Conservation (phyloP, 176 grass and related monocot species). For the Metroxylon sagu region DNA sequence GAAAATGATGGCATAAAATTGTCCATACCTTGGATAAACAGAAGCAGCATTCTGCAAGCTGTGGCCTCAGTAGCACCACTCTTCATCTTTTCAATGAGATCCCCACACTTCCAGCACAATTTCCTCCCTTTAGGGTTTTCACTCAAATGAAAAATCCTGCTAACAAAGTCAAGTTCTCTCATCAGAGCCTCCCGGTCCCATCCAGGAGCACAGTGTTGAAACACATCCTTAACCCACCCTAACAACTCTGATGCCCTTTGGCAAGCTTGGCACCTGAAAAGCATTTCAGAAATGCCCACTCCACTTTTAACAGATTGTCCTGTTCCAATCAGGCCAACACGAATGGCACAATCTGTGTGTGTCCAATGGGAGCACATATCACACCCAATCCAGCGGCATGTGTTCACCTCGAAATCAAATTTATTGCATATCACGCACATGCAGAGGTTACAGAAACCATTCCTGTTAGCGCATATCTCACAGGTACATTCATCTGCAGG, state of each 20-base stretch:
- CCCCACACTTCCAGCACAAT: conserved; percentile 43
- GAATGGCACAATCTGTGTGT: conserved; percentile 79
- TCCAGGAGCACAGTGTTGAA: conserved; percentile 61
- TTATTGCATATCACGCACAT: conserved; percentile 86
- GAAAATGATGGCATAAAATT: conserved; percentile 7
- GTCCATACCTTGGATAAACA: conserved; percentile 58
- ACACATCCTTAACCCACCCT: conserved; percentile 79
- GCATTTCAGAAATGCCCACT: conserved; percentile 34
- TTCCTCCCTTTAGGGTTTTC: conserved; percentile 60
- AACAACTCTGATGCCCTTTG: conserved; percentile 63
- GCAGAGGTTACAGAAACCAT: conserved; percentile 76
- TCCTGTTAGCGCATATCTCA: conserved; percentile 43
- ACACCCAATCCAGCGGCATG: conserved; percentile 87
- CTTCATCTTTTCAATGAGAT: conserved; percentile 61
- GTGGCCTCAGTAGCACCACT: conserved; percentile 33
- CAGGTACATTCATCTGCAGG: conserved; percentile 66
- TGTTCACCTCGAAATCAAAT: conserved; percentile 89
- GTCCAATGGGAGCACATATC: conserved; percentile 87
- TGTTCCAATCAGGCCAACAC: conserved; percentile 34
- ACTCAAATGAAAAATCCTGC: conserved; percentile 71
- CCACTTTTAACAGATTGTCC: conserved; percentile 40
- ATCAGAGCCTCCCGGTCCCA: conserved; percentile 61
- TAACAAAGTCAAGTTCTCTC: conserved; percentile 66
- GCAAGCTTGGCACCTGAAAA: conserved; percentile 78
- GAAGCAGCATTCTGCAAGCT: conserved; percentile 47